These are phyloP conservation scores for Silene coronaria DNA, from an alignment of 179 eudicot genomes.

Conservation along the genomic window DNA sequence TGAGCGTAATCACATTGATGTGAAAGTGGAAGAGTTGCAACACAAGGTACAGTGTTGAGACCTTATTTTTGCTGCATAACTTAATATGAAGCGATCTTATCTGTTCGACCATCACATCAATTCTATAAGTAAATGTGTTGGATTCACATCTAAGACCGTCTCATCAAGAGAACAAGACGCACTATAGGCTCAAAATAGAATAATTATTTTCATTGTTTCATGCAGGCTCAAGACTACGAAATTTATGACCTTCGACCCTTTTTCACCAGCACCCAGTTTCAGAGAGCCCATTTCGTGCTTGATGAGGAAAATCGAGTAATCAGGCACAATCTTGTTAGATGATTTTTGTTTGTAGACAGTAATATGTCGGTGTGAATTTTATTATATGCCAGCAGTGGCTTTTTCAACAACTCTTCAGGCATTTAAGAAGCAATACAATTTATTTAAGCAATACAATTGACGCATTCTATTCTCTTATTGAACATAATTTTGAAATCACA, in stretches of 20 bases:
- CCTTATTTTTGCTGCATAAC: neutral
- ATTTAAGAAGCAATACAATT: neutral
- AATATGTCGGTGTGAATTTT: neutral
- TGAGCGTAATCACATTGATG: constrained; percentile 51
- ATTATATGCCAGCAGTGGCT: neutral
- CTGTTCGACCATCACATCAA: neutral
- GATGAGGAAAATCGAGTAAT: constrained; percentile 61
- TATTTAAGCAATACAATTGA: neutral
- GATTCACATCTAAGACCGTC: too few species aligned
- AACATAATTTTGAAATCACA: neutral
- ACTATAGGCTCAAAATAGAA: neutral
- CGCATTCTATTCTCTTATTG: neutral
- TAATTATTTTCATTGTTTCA: neutral
- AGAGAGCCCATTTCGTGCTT: constrained; percentile 55
- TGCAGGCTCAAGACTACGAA: constrained; percentile 77
- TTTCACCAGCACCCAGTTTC: constrained; percentile 62
- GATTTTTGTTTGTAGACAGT: neutral
- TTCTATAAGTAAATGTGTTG: neutral
- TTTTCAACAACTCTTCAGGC: neutral
- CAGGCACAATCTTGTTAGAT: constrained; percentile 45
- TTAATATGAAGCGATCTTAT: neutral
- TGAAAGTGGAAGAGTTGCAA: constrained; percentile 71
- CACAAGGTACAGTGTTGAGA: constrained; percentile 51
- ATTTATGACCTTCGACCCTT: constrained; percentile 70
- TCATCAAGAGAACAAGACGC: neutral